A percentile compares a stretch with the other conserved stretches of the same genome.
These are phyloP conservation scores for Adansonia gregorii DNA, from an alignment of 441 rosid species.

Conservation along the genomic window DNA sequence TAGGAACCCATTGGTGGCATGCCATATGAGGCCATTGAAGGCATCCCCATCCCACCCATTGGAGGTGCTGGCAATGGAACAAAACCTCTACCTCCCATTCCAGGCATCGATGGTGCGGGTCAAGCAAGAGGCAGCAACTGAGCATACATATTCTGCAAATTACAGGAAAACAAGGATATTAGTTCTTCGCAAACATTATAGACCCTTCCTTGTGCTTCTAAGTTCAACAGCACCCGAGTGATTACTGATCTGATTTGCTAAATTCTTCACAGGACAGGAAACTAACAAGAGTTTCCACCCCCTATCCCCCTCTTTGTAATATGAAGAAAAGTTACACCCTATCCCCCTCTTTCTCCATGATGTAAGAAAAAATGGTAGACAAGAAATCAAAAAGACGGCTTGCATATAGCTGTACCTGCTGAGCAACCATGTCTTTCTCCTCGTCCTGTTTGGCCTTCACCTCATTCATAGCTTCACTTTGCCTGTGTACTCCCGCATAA, in stretches of 20 bases:
- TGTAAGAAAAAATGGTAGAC: background rate
- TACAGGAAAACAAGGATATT: background rate
- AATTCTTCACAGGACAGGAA: background rate
- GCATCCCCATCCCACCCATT: slow-evolving; percentile 80
- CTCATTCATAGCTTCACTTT: slow-evolving; percentile 84
- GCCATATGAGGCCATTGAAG: slow-evolving; percentile 74
- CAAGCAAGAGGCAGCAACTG: slow-evolving; percentile 80
- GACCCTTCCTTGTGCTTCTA: background rate
- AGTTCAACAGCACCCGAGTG: background rate
- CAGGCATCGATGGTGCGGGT: slow-evolving; percentile 84
- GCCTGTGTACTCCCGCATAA: slow-evolving; percentile 87
- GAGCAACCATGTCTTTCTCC: slow-evolving; percentile 83
- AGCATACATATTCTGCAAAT: slow-evolving; percentile 78
- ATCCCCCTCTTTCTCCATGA: background rate
- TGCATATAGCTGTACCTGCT: slow-evolving; percentile 61
- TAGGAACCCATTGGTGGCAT: slow-evolving; percentile 81
- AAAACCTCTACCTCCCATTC: slow-evolving; percentile 52
- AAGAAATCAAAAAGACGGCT: background rate
- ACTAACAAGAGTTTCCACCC: background rate
- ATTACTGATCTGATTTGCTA: background rate
- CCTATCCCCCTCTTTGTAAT: background rate
- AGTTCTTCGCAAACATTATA: too few species aligned
- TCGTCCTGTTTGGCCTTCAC: slow-evolving; percentile 84
- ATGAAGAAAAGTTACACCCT: background rate
- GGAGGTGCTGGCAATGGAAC: slow-evolving; percentile 45